Conservation (phyloP, 257 asterid species). For the Penstemon eatonii region DNA sequence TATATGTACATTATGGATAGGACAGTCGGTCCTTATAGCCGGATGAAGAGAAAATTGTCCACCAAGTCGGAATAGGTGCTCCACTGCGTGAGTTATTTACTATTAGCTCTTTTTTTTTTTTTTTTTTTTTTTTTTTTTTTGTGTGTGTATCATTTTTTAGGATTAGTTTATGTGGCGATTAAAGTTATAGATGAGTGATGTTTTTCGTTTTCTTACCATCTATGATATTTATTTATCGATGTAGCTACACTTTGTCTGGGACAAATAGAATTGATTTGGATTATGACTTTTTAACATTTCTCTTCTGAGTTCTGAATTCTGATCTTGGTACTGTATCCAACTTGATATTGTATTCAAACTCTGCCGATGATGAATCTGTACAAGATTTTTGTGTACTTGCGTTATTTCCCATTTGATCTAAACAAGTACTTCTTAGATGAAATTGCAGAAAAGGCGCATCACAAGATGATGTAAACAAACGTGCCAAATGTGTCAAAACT, state of each 20-base stretch:
- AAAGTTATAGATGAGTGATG: slow-evolving; percentile 20
- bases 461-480: too few species aligned
- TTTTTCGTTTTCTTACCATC: slow-evolving; percentile 16
- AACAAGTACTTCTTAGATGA: too few species aligned
- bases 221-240: slow-evolving; percentile 2
- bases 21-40: slow-evolving; percentile 82
- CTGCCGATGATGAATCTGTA: too few species aligned
- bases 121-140: neutral
- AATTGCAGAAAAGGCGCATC: too few species aligned
- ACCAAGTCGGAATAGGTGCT: slow-evolving; percentile 50
- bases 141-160: slow-evolving; percentile 18
- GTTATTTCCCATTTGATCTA: too few species aligned
- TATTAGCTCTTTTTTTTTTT: too few species aligned
- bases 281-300: neutral
- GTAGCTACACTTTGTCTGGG: slow-evolving; percentile 1
- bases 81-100: slow-evolving; percentile 11
- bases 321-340: neutral
- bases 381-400: too few species aligned
- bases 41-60: slow-evolving; percentile 74
- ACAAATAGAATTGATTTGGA: slow-evolving; percentile 3
- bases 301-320: neutral
- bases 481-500: too few species aligned
- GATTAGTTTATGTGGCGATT: slow-evolving; percentile 24
- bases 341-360: neutral
- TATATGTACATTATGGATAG: slow-evolving; percentile 74